Base-by-base conservation (phyloP, 768 basidiomycete genomes). In the Boletus rubroflammeus region DNA sequence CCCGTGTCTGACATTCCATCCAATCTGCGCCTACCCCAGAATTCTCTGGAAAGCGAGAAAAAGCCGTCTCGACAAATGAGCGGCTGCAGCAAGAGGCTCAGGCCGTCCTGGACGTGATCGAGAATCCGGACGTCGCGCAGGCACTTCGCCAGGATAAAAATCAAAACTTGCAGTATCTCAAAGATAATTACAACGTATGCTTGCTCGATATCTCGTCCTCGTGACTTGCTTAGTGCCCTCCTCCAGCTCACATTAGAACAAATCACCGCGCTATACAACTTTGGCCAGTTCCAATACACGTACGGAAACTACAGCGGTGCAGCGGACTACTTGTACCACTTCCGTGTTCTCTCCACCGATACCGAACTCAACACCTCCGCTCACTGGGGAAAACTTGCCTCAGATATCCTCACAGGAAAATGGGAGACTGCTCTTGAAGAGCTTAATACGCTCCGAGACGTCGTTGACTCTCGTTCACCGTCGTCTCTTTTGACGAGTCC, bases 271-370 rank as follows among this genome's bases (percentile, higher is more conserved):
- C 78, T 99, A 9, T 98, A 99, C 78, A 93, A 94, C 75, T 98
- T 96, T 74, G 97, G 97, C 50, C 90, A 98, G 68, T 98, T 95
- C 77, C 95, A 97, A 75, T 99, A 93, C 75, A 91, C 96, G n/a
- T 92, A 92, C 70, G 97, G 97, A 41, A 93, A 93, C 72, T 99
- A 99, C 78, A 88, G 86, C 63, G 91, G 91, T 46, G 94, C 97
- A 15, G 94, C 95, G 45, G 93, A 98, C 73, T 98, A 97, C 75
- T 80, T 99, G 52, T 98, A 98, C 78, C 96, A 98, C 69, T 99
- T 98, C 81, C 92, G 95, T 52, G 88, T 98, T 23, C 86, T 99
- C 56, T 96, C 95, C 45, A 97, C 94, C 53, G 92, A 96, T 69
- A 79, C 81, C 53, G 90, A 95, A 48, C 88, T 96, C 67, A 94